Conservation (phyloP, 1,284 basidiomycete species). For the Athelia psychrophila region DNA sequence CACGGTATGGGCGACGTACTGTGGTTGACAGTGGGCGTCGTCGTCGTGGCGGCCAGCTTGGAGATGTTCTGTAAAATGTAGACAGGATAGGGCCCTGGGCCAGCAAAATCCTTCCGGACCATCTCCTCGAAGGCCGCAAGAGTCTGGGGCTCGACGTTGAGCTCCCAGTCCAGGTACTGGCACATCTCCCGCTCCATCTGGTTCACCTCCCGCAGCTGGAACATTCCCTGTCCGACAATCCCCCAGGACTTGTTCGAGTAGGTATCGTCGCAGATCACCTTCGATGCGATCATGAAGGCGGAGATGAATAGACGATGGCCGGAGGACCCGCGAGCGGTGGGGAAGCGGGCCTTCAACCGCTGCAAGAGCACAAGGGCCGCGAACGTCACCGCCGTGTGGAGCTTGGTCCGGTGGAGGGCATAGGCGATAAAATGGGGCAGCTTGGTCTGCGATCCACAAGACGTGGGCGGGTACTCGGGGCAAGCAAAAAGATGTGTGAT, state of each 20-base stretch:
- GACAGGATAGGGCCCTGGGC: slow-evolving; percentile 50
- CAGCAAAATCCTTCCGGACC: slow-evolving; percentile 61
- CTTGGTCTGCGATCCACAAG: slow-evolving; percentile 53
- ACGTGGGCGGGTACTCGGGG: slow-evolving; percentile 56
- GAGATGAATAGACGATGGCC: slow-evolving; percentile 91
- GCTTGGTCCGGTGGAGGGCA: slow-evolving; percentile 84
- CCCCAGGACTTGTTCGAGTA: slow-evolving; percentile 97
- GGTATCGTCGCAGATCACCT: slow-evolving; percentile 93
- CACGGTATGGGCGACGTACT: slow-evolving; percentile 47
- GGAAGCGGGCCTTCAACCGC: slow-evolving; percentile 88
- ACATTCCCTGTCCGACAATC: slow-evolving; percentile 92
- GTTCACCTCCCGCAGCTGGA: slow-evolving; percentile 87
- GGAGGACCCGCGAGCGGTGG: slow-evolving; percentile 87
- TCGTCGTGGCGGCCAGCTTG: slow-evolving; percentile 41
- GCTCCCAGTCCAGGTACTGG: slow-evolving; percentile 88
- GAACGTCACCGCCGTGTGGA: slow-evolving; percentile 81
- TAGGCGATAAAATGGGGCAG: slow-evolving; percentile 87
- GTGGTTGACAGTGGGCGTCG: slow-evolving; percentile 41
- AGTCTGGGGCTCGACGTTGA: slow-evolving; percentile 71
- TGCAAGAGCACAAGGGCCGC: slow-evolving; percentile 84
- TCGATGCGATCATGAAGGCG: slow-evolving; percentile 91
- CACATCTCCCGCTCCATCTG: slow-evolving; percentile 98
- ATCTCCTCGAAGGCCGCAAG: slow-evolving; percentile 62
- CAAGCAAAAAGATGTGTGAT: slow-evolving; percentile 80
- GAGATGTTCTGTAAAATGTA: slow-evolving; percentile 59